Evolutionary conservation across 2,329 filamentous ascomycete species (phyloP).

Genomic region (Mollisia scopiformis): DNA sequence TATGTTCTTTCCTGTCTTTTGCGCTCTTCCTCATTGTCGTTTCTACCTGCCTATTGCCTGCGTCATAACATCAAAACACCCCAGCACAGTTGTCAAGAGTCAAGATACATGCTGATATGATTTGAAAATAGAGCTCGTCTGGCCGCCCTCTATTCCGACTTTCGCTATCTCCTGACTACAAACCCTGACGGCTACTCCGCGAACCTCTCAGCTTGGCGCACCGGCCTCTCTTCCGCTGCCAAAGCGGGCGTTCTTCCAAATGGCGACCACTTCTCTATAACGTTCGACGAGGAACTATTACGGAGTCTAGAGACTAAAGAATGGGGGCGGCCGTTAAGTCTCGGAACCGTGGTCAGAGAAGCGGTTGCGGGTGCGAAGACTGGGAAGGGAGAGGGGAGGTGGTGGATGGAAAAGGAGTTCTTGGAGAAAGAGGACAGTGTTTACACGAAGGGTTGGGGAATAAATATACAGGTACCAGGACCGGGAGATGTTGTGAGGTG

Average conservation of each 20-base stretch:
- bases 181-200: conserved; percentile 87
- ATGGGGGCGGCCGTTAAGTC: conserved; percentile 78
- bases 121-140: conserved; percentile 66
- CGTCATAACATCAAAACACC: background rate
- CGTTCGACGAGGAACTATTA: conserved; percentile 65
- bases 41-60: background rate
- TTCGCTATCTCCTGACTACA: conserved; percentile 70
- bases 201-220: conserved; percentile 79
- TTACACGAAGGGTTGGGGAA: conserved; percentile 73
- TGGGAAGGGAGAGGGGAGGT: conserved; percentile 60
- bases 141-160: conserved; percentile 87
- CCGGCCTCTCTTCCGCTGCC: conserved; percentile 70
- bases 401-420: conserved; percentile 75
- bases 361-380: conserved; percentile 72
- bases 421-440: conserved; percentile 67
- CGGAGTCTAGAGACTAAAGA: conserved; percentile 74
- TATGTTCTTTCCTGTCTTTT: conserved; percentile 40
- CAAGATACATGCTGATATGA: background rate
- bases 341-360: conserved; percentile 78
- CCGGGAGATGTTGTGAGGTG: conserved; percentile 65
- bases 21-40: background rate
- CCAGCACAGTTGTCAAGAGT: background rate
- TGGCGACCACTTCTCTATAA: conserved; percentile 54
- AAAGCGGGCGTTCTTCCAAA: conserved; percentile 56
- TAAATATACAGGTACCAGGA: conserved; percentile 56